These are phyloP conservation scores for Globisporangium cystogenes DNA, from an alignment of 352 stramenopile species.

Conservation along the genomic window DNA sequence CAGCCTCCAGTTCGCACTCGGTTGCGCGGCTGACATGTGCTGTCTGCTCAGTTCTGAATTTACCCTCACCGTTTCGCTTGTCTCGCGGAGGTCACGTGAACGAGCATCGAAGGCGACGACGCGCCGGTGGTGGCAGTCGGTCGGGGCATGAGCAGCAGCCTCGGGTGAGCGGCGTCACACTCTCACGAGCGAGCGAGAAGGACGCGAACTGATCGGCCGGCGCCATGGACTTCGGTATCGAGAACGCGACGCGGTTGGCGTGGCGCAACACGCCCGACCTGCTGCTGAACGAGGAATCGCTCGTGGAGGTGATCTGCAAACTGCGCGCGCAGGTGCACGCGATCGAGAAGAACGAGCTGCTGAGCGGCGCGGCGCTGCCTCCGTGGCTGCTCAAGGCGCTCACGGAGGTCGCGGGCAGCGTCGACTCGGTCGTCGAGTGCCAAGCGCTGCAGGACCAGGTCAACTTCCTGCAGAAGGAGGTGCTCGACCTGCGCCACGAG, in stretches of 20 bases:
- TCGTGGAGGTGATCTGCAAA: slow-evolving; percentile 72
- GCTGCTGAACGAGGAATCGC: slow-evolving; percentile 72
- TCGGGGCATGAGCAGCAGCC: not conserved
- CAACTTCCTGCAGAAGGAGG: slow-evolving; percentile 67
- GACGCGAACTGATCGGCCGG: too few species aligned
- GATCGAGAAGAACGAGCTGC: slow-evolving; percentile 73
- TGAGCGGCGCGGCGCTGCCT: slow-evolving; percentile 60
- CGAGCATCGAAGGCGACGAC: too few species aligned
- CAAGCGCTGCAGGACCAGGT: slow-evolving; percentile 73
- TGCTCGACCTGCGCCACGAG: slow-evolving; percentile 73
- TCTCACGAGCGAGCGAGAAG: too few species aligned
- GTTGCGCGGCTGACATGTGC: slow-evolving; percentile 54
- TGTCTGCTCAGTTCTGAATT: too few species aligned
- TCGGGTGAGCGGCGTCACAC: not conserved
- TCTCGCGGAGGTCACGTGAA: too few species aligned
- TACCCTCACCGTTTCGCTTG: too few species aligned
- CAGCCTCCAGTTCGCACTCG: too few species aligned
- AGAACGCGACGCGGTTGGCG: slow-evolving; percentile 43
- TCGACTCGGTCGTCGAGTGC: slow-evolving; percentile 75
- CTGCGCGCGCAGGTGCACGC: slow-evolving; percentile 55
- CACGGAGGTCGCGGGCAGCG: slow-evolving; percentile 74
- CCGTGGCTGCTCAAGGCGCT: slow-evolving; percentile 69
- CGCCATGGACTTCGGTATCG: slow-evolving; percentile 24
- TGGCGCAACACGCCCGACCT: slow-evolving; percentile 70
- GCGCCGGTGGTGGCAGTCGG: too few species aligned